A percentile compares a stretch with the other conserved stretches of the same genome.
These are phyloP conservation scores for Ustilago vetiveriae DNA, from an alignment of 1,284 basidiomycete species.

Conservation along the genomic window DNA sequence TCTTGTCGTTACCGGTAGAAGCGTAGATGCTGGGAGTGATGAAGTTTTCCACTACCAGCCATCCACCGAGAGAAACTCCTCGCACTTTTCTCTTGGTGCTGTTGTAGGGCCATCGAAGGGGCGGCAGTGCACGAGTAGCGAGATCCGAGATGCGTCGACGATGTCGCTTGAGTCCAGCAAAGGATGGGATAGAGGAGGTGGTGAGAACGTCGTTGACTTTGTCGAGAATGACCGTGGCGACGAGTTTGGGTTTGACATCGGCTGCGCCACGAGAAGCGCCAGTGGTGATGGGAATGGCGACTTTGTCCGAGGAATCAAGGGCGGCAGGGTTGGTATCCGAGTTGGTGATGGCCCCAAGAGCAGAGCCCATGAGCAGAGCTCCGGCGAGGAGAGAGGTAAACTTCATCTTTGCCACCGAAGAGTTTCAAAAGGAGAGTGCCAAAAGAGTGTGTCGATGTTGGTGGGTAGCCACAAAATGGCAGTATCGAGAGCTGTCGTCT, in stretches of 20 bases:
- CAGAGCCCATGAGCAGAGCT: conserved; percentile 21
- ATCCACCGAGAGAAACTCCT: conserved; percentile 63
- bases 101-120: conserved; percentile 47
- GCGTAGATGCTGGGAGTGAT: conserved; percentile 70
- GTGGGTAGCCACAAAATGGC: not conserved
- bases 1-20: conserved; percentile 49
- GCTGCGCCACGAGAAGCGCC: conserved; percentile 40
- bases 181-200: conserved; percentile 1
- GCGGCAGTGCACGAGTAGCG: conserved; percentile 14
- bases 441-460: not conserved
- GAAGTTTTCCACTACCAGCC: conserved; percentile 62
- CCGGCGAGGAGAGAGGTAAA: conserved; percentile 19
- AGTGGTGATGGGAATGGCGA: conserved; percentile 28
- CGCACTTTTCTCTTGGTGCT: conserved; percentile 43
- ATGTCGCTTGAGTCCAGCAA: not conserved
- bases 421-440: too few species aligned
- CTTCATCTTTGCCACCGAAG: conserved; percentile 18
- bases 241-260: conserved; percentile 19
- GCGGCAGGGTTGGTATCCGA: not conserved
- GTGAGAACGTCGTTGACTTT: conserved; percentile 16
- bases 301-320: not conserved
- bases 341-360: conserved; percentile 13
- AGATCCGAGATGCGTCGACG: not conserved
- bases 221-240: conserved; percentile 25
- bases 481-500: not conserved